Evolutionary conservation across 805 yeast genomes (phyloP).

Genomic region (Tetrapisispora iriomotensis): DNA sequence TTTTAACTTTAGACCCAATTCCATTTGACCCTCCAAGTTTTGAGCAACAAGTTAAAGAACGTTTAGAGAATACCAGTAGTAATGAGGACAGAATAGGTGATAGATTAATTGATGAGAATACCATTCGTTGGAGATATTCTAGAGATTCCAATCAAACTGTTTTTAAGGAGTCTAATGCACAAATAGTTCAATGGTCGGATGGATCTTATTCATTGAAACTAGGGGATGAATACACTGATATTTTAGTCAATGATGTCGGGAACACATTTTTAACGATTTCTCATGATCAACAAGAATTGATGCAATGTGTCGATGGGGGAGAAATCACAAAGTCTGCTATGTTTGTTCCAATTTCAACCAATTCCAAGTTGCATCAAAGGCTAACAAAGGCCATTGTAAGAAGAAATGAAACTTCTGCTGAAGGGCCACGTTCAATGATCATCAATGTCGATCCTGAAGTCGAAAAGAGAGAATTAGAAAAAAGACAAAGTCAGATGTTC

Average conservation of each 20-base stretch:
- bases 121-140: slow-evolving; percentile 90
- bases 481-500: slow-evolving; percentile 51
- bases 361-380: slow-evolving; percentile 69
- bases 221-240: slow-evolving; percentile 82
- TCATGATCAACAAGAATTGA: slow-evolving; percentile 60
- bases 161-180: slow-evolving; percentile 79
- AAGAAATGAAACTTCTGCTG: slow-evolving; percentile 27
- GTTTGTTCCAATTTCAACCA: slow-evolving; percentile 85
- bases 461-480: slow-evolving; percentile 58
- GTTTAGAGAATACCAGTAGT: slow-evolving; percentile 26
- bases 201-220: slow-evolving; percentile 78
- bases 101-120: slow-evolving; percentile 65
- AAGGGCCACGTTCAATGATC: slow-evolving; percentile 33
- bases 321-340: slow-evolving; percentile 54
- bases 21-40: slow-evolving; percentile 76
- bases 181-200: slow-evolving; percentile 89
- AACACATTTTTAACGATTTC: slow-evolving; percentile 67
- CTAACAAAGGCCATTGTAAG: slow-evolving; percentile 58
- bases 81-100: slow-evolving; percentile 49
- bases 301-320: slow-evolving; percentile 52
- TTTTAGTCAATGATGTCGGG: slow-evolving; percentile 49
- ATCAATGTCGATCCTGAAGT: slow-evolving; percentile 55
- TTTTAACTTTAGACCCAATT: slow-evolving; percentile 68
- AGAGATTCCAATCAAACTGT: slow-evolving; percentile 60
- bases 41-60: slow-evolving; percentile 38